Percentiles rank a stretch among this genome's conserved stretches.
These are phyloP conservation scores for Pinus albicaulis DNA, from an alignment of 75 land plant genomes.

Conservation along the genomic window DNA sequence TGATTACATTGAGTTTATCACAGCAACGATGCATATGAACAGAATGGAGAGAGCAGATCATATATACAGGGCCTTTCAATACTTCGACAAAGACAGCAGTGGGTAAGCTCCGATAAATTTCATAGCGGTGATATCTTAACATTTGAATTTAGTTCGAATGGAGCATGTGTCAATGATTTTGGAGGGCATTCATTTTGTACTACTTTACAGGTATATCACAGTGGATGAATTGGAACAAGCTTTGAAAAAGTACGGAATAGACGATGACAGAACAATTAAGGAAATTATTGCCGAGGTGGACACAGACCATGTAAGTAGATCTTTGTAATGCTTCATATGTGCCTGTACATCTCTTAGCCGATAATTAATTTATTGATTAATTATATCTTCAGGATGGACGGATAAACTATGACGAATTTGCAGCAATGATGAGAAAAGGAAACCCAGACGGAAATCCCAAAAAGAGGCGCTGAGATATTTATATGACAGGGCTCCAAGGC, in stretches of 20 bases:
- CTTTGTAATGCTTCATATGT: too few species aligned
- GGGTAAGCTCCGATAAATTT: constrained; percentile 29
- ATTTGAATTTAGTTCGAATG: too few species aligned
- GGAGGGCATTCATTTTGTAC: too few species aligned
- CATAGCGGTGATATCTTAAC: too few species aligned
- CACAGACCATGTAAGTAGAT: constrained; percentile 60
- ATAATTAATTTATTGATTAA: too few species aligned
- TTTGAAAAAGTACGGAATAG: constrained; percentile 77
- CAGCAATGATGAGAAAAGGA: constrained; percentile 26
- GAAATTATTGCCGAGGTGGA: constrained; percentile 86
- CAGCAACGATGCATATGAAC: constrained; percentile 87
- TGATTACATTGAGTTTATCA: constrained; percentile 82
- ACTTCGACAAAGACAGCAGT: constrained; percentile 75
- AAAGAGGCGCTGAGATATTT: not conserved
- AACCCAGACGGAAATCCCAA: constrained; percentile 16
- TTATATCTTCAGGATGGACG: constrained; percentile 22
- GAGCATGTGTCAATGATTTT: too few species aligned
- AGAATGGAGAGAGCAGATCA: constrained; percentile 60
- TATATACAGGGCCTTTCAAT: constrained; percentile 66
- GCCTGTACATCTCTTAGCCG: too few species aligned
- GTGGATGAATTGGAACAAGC: constrained; percentile 77
- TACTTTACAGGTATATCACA: constrained; percentile 55
- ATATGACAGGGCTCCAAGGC: not conserved
- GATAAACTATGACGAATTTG: constrained; percentile 30
- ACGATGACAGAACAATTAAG: constrained; percentile 69